Conservation (phyloP, 306 rosid species). For the Fragaria ananassa region DNA sequence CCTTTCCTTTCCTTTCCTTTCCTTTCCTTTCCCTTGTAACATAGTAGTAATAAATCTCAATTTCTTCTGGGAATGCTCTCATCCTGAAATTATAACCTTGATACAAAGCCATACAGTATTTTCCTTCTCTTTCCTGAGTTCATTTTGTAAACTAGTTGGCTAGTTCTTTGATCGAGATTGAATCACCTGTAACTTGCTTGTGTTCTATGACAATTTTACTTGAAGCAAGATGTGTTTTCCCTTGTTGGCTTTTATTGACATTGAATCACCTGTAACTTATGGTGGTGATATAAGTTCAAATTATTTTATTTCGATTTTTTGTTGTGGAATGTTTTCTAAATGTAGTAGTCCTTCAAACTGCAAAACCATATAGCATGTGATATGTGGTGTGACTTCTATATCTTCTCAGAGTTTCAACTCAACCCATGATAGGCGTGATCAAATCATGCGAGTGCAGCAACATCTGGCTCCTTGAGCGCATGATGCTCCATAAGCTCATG, state of each 20-base stretch:
- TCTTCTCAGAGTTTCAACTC: background rate
- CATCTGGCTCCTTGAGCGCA: background rate
- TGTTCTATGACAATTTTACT: background rate
- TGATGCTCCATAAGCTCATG: background rate
- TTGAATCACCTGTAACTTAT: background rate
- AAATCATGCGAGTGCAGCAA: background rate
- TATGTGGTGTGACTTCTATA: background rate
- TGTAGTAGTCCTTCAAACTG: background rate
- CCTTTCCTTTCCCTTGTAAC: slow-evolving; percentile 18
- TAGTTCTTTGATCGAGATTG: background rate
- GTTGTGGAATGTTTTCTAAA: background rate
- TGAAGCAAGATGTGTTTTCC: background rate
- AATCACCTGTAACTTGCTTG: background rate
- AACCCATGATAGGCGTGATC: background rate
- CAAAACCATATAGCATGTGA: background rate
- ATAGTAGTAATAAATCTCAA: slow-evolving; percentile 16
- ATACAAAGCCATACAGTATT: background rate
- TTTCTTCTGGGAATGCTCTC: slow-evolving; percentile 13
- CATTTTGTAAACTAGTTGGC: background rate
- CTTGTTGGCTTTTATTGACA: background rate
- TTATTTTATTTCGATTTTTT: background rate
- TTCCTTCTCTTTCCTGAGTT: background rate
- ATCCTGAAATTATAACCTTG: background rate
- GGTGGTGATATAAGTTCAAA: background rate
- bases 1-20: slow-evolving; percentile 18